Base-by-base conservation (phyloP, 257 asterid genomes). In the Primulina eburnea region DNA sequence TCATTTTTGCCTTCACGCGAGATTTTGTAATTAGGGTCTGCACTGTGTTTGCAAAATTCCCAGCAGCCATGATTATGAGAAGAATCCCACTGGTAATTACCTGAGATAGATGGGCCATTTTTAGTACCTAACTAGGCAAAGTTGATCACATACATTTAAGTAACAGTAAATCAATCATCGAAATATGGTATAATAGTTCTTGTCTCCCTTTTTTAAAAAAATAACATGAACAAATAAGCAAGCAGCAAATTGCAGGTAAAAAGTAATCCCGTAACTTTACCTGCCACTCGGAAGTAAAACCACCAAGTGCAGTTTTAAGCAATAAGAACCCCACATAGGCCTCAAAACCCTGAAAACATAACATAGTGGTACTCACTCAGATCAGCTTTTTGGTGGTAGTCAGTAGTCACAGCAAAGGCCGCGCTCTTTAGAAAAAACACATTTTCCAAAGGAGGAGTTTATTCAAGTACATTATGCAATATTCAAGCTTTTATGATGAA, bases 251-350 rank as follows among this genome's bases (percentile, higher is more conserved):
- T 35, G 57, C 30, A 55, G 47, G 16, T 26, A 47, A 17, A 73
- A 34, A 47, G 7, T 11, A 26, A 59, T 53, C 34, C 8, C 21
- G 56, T 40, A 28, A 60, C 20, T 38, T 74, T 75, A 88, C 99
- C 96, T 93, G 99, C 99, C 99, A 93, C 77, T 88, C 99, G 35
- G 88, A 87, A 75, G 69, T 76, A 78, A 73, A 80, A 69, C 96
- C 92, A 72, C 74, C 84, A 71, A 88, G 59, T 62, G 97, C 96
- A 73, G 96, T 87, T 80, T 89, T 80, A 67, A 93, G 99, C 78
- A 93, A 80, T 83, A 85, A 80, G 64, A 87, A 69, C 71, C 99
- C 99, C 78, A 91, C 81, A 82, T 93, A 90, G 50, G 96, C 99
- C 88, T 93, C 96, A 38, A 89, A 86, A 8, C 87, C 95, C 97